Conservation (phyloP, 1,284 basidiomycete genomes). For the Puccinia coronata region DNA sequence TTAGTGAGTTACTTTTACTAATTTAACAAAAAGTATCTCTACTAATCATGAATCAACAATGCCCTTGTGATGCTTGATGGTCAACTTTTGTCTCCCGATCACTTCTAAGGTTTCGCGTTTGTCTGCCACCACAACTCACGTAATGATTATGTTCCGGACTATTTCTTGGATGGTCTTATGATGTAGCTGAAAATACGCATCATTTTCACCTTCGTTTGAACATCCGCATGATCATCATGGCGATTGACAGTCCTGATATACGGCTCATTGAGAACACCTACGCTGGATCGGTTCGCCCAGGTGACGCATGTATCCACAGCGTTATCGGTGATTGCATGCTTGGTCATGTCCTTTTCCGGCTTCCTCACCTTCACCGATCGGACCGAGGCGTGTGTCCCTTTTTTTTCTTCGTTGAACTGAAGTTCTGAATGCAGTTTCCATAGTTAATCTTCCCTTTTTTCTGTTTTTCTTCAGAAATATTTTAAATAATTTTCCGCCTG, state of each 20-base stretch:
- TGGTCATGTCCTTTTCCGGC: conserved; percentile 82
- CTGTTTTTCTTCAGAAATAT: conserved; percentile 70
- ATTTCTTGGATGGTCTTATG: neutral
- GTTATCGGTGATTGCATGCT: conserved; percentile 77
- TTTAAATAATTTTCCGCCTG: conserved; percentile 79
- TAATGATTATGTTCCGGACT: neutral
- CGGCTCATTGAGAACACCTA: conserved; percentile 85
- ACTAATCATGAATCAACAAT: neutral
- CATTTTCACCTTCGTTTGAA: neutral
- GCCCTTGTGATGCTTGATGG: neutral
- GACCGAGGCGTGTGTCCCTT: conserved; percentile 65
- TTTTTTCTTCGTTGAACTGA: neutral
- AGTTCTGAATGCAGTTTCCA: no score
- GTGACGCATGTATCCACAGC: conserved; percentile 89
- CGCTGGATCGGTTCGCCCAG: conserved; percentile 86
- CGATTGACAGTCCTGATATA: conserved; percentile 72
- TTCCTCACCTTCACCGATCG: conserved; percentile 92
- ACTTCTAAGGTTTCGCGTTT: conserved; percentile 71
- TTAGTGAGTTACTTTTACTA: conserved; percentile 60
- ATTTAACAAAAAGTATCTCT: neutral
- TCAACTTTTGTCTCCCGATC: neutral
- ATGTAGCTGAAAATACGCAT: neutral
- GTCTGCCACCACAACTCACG: conserved; percentile 88
- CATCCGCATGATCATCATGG: neutral
- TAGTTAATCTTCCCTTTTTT: no score